Evolutionary conservation across 2,329 filamentous ascomycete species (phyloP).

Genomic region (Talaromyces sp.): DNA sequence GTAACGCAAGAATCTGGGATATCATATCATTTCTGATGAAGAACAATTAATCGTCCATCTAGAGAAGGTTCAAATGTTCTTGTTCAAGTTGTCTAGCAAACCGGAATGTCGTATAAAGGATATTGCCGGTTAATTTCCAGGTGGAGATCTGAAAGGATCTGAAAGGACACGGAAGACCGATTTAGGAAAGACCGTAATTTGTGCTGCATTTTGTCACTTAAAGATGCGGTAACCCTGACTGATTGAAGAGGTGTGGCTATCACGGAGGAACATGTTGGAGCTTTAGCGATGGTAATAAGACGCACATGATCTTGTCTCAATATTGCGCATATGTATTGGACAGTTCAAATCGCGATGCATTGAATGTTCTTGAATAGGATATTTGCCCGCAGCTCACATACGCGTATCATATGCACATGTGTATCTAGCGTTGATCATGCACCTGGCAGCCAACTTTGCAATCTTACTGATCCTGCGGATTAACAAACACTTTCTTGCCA

Average conservation of each 20-base stretch:
- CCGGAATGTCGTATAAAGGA: constrained; percentile 23
- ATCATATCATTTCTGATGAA: constrained; percentile 30
- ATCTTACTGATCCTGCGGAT: neutral
- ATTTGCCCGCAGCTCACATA: too few species aligned
- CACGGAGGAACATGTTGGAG: too few species aligned
- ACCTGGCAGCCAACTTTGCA: too few species aligned
- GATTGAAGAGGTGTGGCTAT: too few species aligned
- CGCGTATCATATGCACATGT: too few species aligned
- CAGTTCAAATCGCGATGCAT: too few species aligned
- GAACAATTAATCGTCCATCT: constrained; percentile 29
- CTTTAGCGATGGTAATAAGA: too few species aligned
- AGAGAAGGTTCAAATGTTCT: constrained; percentile 31
- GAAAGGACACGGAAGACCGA: constrained; percentile 18
- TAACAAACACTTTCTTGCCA: neutral
- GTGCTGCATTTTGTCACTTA: neutral
- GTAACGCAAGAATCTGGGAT: constrained; percentile 43
- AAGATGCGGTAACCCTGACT: too few species aligned
- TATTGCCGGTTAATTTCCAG: constrained; percentile 34
- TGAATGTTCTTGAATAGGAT: too few species aligned
- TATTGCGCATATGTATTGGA: too few species aligned
- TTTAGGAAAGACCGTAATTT: constrained; percentile 1
- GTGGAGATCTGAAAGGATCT: constrained; percentile 35
- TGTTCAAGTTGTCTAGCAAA: constrained; percentile 30
- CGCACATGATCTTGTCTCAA: too few species aligned
- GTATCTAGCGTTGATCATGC: too few species aligned